Conservation (phyloP, 257 asterid genomes). For the Capsicum pubescens region DNA sequence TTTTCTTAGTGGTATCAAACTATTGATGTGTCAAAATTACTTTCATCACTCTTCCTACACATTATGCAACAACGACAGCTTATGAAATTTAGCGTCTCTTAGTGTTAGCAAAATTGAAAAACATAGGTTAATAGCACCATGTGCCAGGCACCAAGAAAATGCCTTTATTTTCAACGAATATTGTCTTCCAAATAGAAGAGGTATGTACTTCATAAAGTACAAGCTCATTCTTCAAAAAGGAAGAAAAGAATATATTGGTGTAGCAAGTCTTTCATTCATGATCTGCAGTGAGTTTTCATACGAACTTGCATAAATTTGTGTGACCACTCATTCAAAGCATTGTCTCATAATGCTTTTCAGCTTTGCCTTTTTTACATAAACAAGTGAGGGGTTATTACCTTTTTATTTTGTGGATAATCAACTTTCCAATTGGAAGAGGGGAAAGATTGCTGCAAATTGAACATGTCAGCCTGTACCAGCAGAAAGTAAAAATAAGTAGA, state of each 20-base stretch:
- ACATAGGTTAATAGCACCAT: neutral
- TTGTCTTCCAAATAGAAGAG: conserved; percentile 8
- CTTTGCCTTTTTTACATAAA: conserved; percentile 27
- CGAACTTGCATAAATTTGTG: conserved; percentile 9
- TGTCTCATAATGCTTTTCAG: neutral
- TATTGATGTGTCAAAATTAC: neutral
- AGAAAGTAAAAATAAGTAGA: conserved; percentile 30
- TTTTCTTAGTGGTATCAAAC: conserved; percentile 4
- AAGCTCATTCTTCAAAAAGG: conserved; percentile 1
- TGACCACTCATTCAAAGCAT: conserved; percentile 23
- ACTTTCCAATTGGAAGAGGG: conserved; percentile 88
- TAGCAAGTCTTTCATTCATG: conserved; percentile 1
- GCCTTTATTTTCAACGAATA: conserved; percentile 16
- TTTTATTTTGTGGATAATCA: conserved; percentile 68
- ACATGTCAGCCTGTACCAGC: conserved; percentile 72
- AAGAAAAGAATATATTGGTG: neutral
- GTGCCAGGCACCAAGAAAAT: conserved; percentile 19
- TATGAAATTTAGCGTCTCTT: no score
- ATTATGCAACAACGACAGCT: no score
- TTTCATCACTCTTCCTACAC: no score
- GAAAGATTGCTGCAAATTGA: conserved; percentile 69
- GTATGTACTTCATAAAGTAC: neutral
- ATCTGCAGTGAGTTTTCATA: neutral
- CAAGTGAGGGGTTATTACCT: conserved; percentile 51
- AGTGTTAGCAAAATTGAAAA: no score